Evolutionary conservation across 2,329 filamentous ascomycete species (phyloP), one percentile per base, ranked within the genome.

Genomic region (Ophiobolus disseminans): DNA sequence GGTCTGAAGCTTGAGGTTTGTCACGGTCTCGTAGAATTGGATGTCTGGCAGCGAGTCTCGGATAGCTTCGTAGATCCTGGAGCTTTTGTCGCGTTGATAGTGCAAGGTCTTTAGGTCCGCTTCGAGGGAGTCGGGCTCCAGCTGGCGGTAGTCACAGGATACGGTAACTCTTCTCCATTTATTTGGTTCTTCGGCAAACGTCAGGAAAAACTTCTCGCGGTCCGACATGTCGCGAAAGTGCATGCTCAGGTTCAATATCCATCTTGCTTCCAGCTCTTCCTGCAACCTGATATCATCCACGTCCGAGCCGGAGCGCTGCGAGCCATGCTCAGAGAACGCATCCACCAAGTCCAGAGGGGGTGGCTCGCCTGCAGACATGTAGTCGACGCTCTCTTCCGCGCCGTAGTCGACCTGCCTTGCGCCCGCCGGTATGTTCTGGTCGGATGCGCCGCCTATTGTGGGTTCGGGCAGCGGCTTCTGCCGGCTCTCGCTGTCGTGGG

Each of bases 161-260:
- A 99, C 86, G 2, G 94, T 97, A 40, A 99, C 88, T 40, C 93
- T 83, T 45, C 91, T 85, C 90, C 92, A 96, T 53, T 85, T 79
- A 54, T 84, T 88, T 4, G 90, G 86, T 38, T 83, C 82, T 70
- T 96, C 88, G 38, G 91, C 90, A 70, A 90, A 99, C 0, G 94
- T 97, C 55, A 99, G 87, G 72, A 97, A 99, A 78, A 97, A 97
- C 73, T 99, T 99, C 73, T 99, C 94, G 34, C 93, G 84, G 62
- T 90, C 89, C 10, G 92, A 95, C 64, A 88, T 87, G 75, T 99
- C 94, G 50, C 92, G 86, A 73, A 97, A 99, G 73, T 96, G 91
- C 94, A 99, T 97, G 74, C 91, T 97, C 51, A 97, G 82, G 68
- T 99, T 99, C 60, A 99, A 79, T 51, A 99, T 97, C 94, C 94